Percentiles rank a stretch among this genome's conserved stretches.
These are phyloP conservation scores for Coniferiporia sulphurascens DNA, from an alignment of 1,284 basidiomycete genomes.

Conservation along the genomic window DNA sequence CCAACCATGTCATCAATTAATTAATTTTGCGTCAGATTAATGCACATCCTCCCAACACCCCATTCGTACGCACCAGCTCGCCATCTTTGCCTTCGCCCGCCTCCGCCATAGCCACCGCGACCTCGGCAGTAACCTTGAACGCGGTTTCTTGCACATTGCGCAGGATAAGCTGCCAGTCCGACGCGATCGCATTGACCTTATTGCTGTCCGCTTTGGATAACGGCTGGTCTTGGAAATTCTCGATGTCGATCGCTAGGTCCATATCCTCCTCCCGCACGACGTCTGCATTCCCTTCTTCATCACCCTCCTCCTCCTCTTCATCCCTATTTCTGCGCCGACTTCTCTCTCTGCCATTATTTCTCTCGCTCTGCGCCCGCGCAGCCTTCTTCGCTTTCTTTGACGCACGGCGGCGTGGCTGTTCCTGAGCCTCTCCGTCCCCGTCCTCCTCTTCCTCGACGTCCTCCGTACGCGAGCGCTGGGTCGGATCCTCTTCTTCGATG, in stretches of 20 bases:
- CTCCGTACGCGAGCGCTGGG: constrained; percentile 12
- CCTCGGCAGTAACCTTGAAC: neutral
- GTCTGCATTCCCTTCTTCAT: neutral
- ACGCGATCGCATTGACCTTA: neutral
- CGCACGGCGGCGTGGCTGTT: neutral
- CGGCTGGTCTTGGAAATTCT: constrained; percentile 17
- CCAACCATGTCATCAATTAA: neutral
- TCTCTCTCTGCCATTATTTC: neutral
- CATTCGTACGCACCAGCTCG: constrained; percentile 1
- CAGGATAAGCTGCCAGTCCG: constrained; percentile 12
- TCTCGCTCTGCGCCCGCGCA: neutral
- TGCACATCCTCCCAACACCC: no score
- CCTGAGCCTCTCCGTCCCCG: neutral
- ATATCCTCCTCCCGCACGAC: neutral
- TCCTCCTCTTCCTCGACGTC: constrained; percentile 10
- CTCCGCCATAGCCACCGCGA: constrained; percentile 14
- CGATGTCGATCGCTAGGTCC: constrained; percentile 1
- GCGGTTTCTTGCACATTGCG: constrained; percentile 2
- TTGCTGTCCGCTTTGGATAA: constrained; percentile 2
- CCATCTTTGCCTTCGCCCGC: constrained; percentile 12
- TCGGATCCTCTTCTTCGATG: constrained; percentile 13
- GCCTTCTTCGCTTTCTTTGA: neutral
- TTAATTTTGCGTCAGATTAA: neutral
- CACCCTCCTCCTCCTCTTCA: neutral
- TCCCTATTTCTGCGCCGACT: neutral